phyloP scores from a whole-genome alignment of 352 stramenopile species.

The Globisporangium sylvaticum region DNA sequence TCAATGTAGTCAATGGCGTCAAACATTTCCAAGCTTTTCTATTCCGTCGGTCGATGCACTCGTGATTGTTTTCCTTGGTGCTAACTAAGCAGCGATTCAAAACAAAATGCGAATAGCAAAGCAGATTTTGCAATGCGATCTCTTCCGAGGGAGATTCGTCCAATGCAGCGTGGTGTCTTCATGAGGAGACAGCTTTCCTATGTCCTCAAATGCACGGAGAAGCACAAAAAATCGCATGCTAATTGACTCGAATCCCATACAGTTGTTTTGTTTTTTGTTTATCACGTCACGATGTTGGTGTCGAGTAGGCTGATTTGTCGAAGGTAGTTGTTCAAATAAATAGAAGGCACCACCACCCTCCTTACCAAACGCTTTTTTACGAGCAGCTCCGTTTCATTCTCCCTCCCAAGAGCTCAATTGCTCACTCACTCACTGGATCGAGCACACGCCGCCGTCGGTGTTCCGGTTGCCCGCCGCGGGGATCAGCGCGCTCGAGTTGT shows the following conservation, averaged over 20 bases:
- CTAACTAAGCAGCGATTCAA: no score
- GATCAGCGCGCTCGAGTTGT: slow-evolving; percentile 8
- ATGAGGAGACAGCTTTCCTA: no score
- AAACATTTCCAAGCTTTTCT: background rate
- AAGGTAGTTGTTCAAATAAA: slow-evolving; percentile 15
- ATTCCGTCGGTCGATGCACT: background rate
- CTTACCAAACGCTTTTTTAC: background rate
- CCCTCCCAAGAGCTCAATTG: background rate
- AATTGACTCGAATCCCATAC: background rate
- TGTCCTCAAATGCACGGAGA: no score
- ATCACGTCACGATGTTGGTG: background rate
- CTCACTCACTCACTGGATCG: slow-evolving; percentile 11
- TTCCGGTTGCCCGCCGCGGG: background rate
- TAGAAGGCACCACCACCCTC: slow-evolving; percentile 4
- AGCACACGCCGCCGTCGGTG: background rate
- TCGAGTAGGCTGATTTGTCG: background rate
- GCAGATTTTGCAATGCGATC: no score
- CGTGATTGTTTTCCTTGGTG: no score
- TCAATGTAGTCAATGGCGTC: background rate
- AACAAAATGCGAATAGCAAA: no score
- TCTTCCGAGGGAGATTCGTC: no score
- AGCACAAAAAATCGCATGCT: no score
- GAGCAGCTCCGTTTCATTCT: background rate
- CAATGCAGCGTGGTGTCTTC: no score
- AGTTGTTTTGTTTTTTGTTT: background rate